Conservation (phyloP, 768 basidiomycete species). For the Boletellus ananas region DNA sequence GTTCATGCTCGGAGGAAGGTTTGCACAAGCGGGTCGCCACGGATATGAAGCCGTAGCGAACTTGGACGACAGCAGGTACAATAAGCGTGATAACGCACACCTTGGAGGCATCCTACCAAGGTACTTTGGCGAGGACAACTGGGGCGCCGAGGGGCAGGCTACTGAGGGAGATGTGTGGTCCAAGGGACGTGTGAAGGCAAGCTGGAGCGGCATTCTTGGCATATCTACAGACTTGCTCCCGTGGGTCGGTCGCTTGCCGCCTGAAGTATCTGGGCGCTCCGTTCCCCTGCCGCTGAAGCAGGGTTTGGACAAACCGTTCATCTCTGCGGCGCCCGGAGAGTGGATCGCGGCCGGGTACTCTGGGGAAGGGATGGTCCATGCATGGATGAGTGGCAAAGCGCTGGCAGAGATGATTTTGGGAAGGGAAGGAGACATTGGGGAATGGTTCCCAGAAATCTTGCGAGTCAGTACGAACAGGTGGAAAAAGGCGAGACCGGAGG, state of each 20-base stretch:
- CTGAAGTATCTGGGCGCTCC: conserved; percentile 42
- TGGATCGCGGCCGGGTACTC: conserved; percentile 72
- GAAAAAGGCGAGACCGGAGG: conserved; percentile 50
- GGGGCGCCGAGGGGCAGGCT: conserved; percentile 36
- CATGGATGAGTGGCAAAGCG: conserved; percentile 62
- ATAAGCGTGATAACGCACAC: conserved; percentile 32
- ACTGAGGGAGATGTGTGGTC: conserved; percentile 29
- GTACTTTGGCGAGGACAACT: conserved; percentile 48
- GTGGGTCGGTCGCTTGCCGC: conserved; percentile 69
- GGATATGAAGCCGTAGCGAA: conserved; percentile 35
- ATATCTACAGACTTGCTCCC: conserved; percentile 58
- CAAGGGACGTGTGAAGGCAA: conserved; percentile 47
- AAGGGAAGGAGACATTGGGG: conserved; percentile 29
- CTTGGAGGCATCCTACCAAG: conserved; percentile 45
- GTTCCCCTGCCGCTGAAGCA: conserved; percentile 9
- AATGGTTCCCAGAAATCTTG: conserved; percentile 51
- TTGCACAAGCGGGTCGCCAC: conserved; percentile 32
- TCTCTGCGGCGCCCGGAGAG: conserved; percentile 47
- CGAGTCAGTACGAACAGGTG: conserved; percentile 48
- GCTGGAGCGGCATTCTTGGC: conserved; percentile 65
- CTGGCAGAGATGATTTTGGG: conserved; percentile 57
- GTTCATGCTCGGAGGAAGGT: conserved; percentile 64
- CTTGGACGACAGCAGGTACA: conserved; percentile 36
- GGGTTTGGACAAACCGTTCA: not conserved
- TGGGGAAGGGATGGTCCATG: conserved; percentile 73